These are phyloP conservation scores for Verticillium nonalfalfae DNA, from an alignment of 2,329 filamentous ascomycete genomes.

Conservation along the genomic window DNA sequence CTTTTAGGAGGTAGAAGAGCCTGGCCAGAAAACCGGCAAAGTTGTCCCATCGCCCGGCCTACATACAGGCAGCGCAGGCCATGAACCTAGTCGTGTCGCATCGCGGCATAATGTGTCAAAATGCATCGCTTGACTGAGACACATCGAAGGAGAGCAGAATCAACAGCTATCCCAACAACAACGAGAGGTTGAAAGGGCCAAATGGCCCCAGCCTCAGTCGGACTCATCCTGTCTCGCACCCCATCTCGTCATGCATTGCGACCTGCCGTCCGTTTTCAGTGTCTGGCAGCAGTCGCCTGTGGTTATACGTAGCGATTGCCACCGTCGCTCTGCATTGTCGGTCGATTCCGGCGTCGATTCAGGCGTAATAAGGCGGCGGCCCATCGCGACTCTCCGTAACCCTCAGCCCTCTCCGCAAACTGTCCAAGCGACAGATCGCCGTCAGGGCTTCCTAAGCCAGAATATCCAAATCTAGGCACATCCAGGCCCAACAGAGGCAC, in stretches of 20 bases:
- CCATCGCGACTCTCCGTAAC: background rate
- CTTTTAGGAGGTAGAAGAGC: too few species aligned
- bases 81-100: background rate
- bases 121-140: background rate
- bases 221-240: background rate
- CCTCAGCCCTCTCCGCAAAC: background rate
- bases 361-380: background rate
- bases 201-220: background rate
- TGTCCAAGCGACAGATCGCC: background rate
- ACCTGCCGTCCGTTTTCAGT: background rate
- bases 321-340: background rate
- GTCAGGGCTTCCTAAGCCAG: background rate
- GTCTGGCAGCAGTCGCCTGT: background rate
- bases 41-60: too few species aligned
- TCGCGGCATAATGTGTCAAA: background rate
- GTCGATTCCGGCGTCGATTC: background rate
- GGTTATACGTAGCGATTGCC: background rate
- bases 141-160: background rate
- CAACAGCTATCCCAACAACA: background rate
- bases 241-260: background rate
- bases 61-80: background rate
- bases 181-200: background rate
- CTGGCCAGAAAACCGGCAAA: too few species aligned
- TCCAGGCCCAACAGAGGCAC: background rate
- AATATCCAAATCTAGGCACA: background rate